Conservation (phyloP, 2,329 filamentous ascomycete species). For the Diplodia seriata region DNA sequence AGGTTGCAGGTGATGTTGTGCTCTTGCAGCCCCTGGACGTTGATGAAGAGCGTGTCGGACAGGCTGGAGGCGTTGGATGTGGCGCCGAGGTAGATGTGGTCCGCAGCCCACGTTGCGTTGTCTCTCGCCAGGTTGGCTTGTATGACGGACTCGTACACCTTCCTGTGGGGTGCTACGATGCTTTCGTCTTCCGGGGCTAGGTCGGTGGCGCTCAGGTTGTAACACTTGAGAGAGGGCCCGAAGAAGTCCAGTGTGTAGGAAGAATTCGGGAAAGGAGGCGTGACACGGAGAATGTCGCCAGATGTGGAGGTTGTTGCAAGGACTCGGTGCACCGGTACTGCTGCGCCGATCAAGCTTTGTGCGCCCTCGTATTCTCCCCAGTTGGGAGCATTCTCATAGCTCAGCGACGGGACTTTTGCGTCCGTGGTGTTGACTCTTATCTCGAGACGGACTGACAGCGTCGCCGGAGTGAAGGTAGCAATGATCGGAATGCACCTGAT, state of each 20-base stretch:
- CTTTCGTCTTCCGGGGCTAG: not conserved
- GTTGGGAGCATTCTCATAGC: not conserved
- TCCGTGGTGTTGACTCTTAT: not conserved
- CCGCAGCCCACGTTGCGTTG: not conserved
- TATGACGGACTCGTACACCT: not conserved
- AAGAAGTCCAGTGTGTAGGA: slow-evolving; percentile 14
- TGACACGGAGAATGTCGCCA: not conserved
- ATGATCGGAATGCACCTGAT: slow-evolving; percentile 16
- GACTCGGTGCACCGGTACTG: not conserved
- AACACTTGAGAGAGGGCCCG: slow-evolving; percentile 3
- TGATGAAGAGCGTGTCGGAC: not conserved
- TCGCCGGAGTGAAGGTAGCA: slow-evolving; percentile 9
- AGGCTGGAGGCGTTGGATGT: not conserved
- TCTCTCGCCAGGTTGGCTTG: not conserved
- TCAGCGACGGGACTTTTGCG: not conserved
- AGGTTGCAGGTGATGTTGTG: slow-evolving; percentile 5
- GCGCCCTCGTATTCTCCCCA: not conserved
- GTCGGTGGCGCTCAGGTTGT: not conserved
- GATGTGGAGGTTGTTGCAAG: slow-evolving; percentile 3
- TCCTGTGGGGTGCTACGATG: not conserved
- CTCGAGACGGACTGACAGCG: not conserved
- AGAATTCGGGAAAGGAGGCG: slow-evolving; percentile 1
- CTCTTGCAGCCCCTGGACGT: not conserved
- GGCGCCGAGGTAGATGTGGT: not conserved
- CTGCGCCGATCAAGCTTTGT: not conserved